Percentiles rank a stretch among this genome's conserved stretches.
These are phyloP conservation scores for Colletotrichum higginsianum DNA, from an alignment of 2,329 filamentous ascomycete genomes.

Conservation along the genomic window DNA sequence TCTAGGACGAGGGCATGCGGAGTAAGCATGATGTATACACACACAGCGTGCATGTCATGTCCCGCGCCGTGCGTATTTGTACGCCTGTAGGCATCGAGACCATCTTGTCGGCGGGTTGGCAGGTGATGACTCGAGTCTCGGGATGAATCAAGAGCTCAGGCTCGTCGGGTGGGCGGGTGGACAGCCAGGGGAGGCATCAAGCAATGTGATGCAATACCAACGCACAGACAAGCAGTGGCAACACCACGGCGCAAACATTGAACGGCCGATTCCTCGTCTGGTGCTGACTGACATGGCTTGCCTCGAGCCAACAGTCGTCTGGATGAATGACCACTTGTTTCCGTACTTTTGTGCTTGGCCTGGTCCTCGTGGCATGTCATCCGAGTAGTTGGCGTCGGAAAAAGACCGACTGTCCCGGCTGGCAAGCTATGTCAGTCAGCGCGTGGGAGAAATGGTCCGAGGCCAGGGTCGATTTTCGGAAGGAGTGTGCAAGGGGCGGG, in stretches of 20 bases:
- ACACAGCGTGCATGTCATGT: background rate
- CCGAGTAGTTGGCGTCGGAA: background rate
- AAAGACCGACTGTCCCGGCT: background rate
- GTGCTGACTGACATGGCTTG: background rate
- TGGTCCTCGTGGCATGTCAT: background rate
- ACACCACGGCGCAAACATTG: slow-evolving; percentile 30
- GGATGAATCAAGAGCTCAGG: background rate
- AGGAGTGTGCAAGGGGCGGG: background rate
- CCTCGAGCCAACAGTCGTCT: slow-evolving; percentile 7
- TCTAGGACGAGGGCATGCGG: background rate
- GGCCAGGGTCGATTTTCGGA: background rate
- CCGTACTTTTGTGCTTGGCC: too few relatives aligned
- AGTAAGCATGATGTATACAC: slow-evolving; percentile 2
- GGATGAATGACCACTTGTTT: background rate
- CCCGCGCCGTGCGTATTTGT: slow-evolving; percentile 8
- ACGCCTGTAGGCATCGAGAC: slow-evolving; percentile 5
- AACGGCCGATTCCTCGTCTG: background rate
- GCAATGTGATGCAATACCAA: background rate
- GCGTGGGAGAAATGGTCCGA: background rate
- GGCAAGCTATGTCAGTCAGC: background rate
- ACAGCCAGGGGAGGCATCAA: slow-evolving; percentile 2
- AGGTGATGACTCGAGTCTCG: slow-evolving; percentile 15
- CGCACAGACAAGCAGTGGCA: slow-evolving; percentile 24
- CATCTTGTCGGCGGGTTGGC: slow-evolving; percentile 10
- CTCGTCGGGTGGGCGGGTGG: background rate